A percentile compares a stretch with the other conserved stretches of the same genome.
Evolutionary conservation across 108 stramenopile genomes (phyloP).

Genomic region (Stephanodiscus triporus): DNA sequence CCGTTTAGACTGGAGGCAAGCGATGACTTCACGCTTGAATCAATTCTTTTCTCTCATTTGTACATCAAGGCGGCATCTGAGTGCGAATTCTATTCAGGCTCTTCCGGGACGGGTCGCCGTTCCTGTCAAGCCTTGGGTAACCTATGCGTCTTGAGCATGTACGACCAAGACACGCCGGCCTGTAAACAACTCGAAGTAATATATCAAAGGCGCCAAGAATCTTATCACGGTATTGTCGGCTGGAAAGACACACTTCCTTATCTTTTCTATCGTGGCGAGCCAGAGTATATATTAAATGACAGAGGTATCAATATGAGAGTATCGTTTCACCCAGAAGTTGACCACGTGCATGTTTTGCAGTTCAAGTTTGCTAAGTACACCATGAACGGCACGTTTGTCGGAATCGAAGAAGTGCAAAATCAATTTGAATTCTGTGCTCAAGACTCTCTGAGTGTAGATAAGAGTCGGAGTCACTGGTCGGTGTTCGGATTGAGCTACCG

Average conservation of each 20-base stretch:
- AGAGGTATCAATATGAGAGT: slow-evolving; percentile 58
- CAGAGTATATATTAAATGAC: slow-evolving; percentile 45
- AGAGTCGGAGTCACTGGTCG: slow-evolving; percentile 23
- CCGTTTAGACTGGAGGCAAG: slow-evolving; percentile 7
- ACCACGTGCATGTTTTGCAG: slow-evolving; percentile 24
- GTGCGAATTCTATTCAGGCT: slow-evolving; percentile 55
- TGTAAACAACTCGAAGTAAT: slow-evolving; percentile 54
- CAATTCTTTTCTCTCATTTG: slow-evolving; percentile 59
- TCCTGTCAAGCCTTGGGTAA: slow-evolving; percentile 72
- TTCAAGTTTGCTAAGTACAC: slow-evolving; percentile 67
- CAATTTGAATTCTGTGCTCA: slow-evolving; percentile 66
- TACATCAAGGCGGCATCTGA: slow-evolving; percentile 48
- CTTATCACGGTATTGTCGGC: slow-evolving; percentile 36
- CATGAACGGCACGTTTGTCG: slow-evolving; percentile 71
- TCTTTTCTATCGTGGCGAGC: slow-evolving; percentile 61
- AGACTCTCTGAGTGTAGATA: slow-evolving; percentile 26
- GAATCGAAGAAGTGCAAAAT: slow-evolving; percentile 57
- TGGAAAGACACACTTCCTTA: slow-evolving; percentile 69
- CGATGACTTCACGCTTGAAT: slow-evolving; percentile 26
- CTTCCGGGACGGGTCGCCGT: slow-evolving; percentile 7
- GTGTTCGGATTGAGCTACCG: slow-evolving; percentile 55
- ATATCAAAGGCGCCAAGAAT: slow-evolving; percentile 10
- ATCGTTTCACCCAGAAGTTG: slow-evolving; percentile 31
- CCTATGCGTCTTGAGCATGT: slow-evolving; percentile 72
- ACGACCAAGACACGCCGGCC: slow-evolving; percentile 51